Percentiles rank a stretch among this genome's conserved stretches.
phyloP scores from a whole-genome alignment of 495 filamentous ascomycete species.

The Lasiosphaeria miniovina region DNA sequence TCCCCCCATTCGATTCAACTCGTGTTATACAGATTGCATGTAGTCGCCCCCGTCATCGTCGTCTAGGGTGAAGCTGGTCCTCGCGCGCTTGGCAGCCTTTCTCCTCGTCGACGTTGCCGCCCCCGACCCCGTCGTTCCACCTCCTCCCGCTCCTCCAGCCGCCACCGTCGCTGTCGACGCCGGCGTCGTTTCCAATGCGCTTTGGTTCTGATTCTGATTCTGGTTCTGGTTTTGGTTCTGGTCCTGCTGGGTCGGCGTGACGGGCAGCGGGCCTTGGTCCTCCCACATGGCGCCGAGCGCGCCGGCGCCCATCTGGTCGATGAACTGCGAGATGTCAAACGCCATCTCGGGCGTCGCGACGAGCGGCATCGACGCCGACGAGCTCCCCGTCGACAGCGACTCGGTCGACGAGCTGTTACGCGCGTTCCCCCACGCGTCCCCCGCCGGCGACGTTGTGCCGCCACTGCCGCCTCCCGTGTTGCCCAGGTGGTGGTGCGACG shows the following conservation, averaged over 20 bases:
- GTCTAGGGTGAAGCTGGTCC: too few relatives aligned
- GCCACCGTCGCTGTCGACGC: not conserved
- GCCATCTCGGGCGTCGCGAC: not conserved
- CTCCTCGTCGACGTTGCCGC: not conserved
- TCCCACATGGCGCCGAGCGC: conserved; percentile 1
- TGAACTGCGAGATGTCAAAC: conserved; percentile 3
- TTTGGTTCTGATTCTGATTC: not conserved
- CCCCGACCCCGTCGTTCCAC: not conserved
- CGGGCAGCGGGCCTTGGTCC: not conserved
- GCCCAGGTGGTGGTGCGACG: not conserved
- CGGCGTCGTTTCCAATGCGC: not conserved
- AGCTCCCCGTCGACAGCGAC: not conserved
- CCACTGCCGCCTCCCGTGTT: not conserved
- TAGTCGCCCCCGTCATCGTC: too few relatives aligned
- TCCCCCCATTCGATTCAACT: too few relatives aligned
- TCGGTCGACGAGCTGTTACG: not conserved
- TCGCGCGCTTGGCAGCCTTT: not conserved
- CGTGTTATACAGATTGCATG: too few relatives aligned
- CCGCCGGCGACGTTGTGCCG: not conserved
- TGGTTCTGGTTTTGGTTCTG: not conserved
- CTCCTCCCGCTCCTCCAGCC: not conserved
- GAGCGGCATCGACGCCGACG: not conserved
- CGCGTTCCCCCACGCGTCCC: not conserved
- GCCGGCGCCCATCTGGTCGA: not conserved
- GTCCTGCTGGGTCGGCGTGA: not conserved